Percentiles rank a stretch among this genome's conserved stretches.
These are phyloP conservation scores for Phytophthora quininea DNA, from an alignment of 352 stramenopile species.

Conservation along the genomic window DNA sequence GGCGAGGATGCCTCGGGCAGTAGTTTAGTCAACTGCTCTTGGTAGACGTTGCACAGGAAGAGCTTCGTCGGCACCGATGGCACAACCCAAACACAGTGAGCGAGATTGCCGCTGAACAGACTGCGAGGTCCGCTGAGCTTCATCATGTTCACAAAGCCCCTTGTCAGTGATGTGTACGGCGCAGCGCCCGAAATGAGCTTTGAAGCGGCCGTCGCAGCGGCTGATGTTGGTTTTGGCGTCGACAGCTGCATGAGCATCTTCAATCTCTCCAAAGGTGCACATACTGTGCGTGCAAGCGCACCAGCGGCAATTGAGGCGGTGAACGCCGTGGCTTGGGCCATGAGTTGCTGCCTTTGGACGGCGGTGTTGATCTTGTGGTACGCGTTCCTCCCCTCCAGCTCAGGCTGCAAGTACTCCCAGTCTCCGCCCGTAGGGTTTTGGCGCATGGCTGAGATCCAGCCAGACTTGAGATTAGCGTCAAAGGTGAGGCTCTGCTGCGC, in stretches of 20 bases:
- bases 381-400: conserved; percentile 32
- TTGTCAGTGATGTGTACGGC: conserved; percentile 55
- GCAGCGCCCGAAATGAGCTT: conserved; percentile 9
- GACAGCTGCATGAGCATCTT: conserved; percentile 85
- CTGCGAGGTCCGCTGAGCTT: conserved; percentile 59
- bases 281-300: conserved; percentile 64
- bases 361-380: conserved; percentile 34
- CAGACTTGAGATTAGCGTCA: conserved; percentile 72
- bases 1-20: conserved; percentile 21
- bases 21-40: conserved; percentile 49
- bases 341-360: conserved; percentile 26
- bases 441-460: conserved; percentile 77
- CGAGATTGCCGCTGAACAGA: conserved; percentile 81
- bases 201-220: conserved; percentile 2
- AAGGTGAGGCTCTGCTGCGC: conserved; percentile 60
- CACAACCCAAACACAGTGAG: conserved; percentile 84
- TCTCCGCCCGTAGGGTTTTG: conserved; percentile 71
- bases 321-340: conserved; percentile 57
- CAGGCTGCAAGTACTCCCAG: conserved; percentile 55
- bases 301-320: conserved; percentile 69
- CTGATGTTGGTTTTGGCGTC: conserved; percentile 29
- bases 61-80: conserved; percentile 84
- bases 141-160: conserved; percentile 76
- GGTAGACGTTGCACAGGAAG: conserved; percentile 73
- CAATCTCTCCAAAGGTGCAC: conserved; percentile 76